Conservation (phyloP, 2,329 filamentous ascomycete genomes). For the Bipolaris oryzae region DNA sequence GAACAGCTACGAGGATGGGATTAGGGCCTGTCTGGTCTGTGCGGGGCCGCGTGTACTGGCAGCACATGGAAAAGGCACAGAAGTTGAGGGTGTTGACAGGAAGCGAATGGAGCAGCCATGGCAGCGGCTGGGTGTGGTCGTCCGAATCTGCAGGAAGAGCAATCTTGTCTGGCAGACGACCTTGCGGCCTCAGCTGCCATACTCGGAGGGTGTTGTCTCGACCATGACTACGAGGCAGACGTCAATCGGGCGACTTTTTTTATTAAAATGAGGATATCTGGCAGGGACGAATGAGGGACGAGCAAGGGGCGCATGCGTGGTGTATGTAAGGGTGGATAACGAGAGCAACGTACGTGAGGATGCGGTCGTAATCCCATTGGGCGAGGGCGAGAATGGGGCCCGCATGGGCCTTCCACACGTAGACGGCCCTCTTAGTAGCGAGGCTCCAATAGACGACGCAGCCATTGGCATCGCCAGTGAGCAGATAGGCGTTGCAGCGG, state of each 20-base stretch:
- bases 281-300: no score
- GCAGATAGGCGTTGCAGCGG: conserved; percentile 73
- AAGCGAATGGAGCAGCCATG: conserved; percentile 85
- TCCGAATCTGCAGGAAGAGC: conserved; percentile 71
- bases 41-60: conserved; percentile 3
- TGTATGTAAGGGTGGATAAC: not conserved
- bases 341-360: conserved; percentile 75
- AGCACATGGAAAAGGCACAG: conserved; percentile 76
- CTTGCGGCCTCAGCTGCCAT: conserved; percentile 68
- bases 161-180: conserved; percentile 62
- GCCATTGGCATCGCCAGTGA: conserved; percentile 88
- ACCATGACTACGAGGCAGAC: conserved; percentile 70
- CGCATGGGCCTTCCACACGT: conserved; percentile 85
- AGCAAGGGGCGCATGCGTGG: not conserved
- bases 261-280: no score
- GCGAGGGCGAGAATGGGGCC: conserved; percentile 76
- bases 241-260: not conserved
- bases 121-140: conserved; percentile 61
- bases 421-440: conserved; percentile 76
- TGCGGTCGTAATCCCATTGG: conserved; percentile 71
- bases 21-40: conserved; percentile 9
- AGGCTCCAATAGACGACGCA: conserved; percentile 88
- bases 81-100: conserved; percentile 95
- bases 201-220: conserved; percentile 85
- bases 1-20: conserved; percentile 74